Evolutionary conservation across 2,329 filamentous ascomycete genomes (phyloP), one percentile per base, ranked within the genome.

Genomic region (Monosporascus sp.): DNA sequence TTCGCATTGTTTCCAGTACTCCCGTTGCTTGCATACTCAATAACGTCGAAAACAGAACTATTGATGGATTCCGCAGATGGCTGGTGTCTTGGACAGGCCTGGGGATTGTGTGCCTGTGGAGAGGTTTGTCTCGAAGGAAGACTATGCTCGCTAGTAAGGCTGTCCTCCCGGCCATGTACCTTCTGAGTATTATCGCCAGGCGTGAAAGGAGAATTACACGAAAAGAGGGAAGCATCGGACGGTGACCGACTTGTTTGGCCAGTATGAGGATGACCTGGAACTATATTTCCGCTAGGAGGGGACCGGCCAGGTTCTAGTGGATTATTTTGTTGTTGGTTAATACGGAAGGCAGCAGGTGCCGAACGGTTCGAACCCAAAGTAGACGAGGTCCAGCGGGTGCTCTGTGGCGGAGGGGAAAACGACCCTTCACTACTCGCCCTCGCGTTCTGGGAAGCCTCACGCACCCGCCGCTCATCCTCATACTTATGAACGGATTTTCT

Each of bases 51-150:
- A 25, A 70, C 60, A 3, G 68, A 71, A 51, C 68, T 70, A 48
- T 68, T 68, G 22, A 67, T 60, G 5, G 68, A 71, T 45, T 72
- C 70, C 37, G 64, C 67, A 25, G 69, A 71, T 11, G 62, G 65
- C 25, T 62, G 66, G 17, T 63, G 63, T 15, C 54, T 61, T 11
- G 60, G 57, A 22, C 62, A 65, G 43, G 55, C 52, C 44, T 57
- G 54, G 38, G 51, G 50, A 20, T 45, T 54, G 41, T 59, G 60
- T 6, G 51, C 59, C 41, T 55, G 54, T 47, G 63, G 52, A 31
- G 65, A 65, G 50, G 57, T 58, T 49, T 62, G 59, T 50, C 63
- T 59, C 22, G 60, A 60, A 2, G 65, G 60, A 37, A 61, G 63
- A 51, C 52, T 59, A 18, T 54, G 51, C 24, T 56, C 57, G 8